Evolutionary conservation across 2,329 filamentous ascomycete genomes (phyloP).

Genomic region (Cladosporium phlei): DNA sequence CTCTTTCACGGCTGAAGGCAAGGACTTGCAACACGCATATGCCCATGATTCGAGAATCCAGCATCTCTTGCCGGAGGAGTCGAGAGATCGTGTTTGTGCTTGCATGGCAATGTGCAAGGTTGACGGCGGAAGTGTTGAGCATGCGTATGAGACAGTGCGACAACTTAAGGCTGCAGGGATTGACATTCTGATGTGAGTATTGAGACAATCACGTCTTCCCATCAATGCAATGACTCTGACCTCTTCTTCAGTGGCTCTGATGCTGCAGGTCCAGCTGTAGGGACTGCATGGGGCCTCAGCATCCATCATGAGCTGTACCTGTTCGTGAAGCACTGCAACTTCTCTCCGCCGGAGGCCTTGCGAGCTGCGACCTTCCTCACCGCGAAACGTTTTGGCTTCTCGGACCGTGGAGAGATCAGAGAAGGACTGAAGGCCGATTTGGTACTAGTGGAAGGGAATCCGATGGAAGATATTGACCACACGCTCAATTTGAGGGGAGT

Average conservation of each 20-base stretch:
- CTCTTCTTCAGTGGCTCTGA: slow-evolving; percentile 37
- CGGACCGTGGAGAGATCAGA: slow-evolving; percentile 38
- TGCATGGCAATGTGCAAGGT: slow-evolving; percentile 38
- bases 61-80: slow-evolving; percentile 31
- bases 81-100: slow-evolving; percentile 34
- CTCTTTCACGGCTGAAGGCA: slow-evolving; percentile 38
- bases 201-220: no score
- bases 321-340: slow-evolving; percentile 39
- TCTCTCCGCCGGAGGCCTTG: slow-evolving; percentile 41
- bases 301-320: slow-evolving; percentile 41
- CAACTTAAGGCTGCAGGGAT: slow-evolving; percentile 37
- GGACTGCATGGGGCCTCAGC: slow-evolving; percentile 41
- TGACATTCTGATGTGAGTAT: slow-evolving; percentile 38
- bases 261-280: slow-evolving; percentile 39
- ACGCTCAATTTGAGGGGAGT: slow-evolving; percentile 41
- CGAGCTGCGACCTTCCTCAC: slow-evolving; percentile 38
- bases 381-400: slow-evolving; percentile 38
- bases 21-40: slow-evolving; percentile 35
- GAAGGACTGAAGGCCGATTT: slow-evolving; percentile 40
- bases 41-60: slow-evolving; percentile 37
- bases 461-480: slow-evolving; percentile 37
- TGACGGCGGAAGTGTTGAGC: slow-evolving; percentile 31
- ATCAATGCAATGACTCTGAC: no score
- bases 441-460: slow-evolving; percentile 42
- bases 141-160: slow-evolving; percentile 41